Evolutionary conservation across 192 early-diverging fungal species (phyloP), one percentile per base, ranked within the genome.

Genomic region (Coemansia sp.): DNA sequence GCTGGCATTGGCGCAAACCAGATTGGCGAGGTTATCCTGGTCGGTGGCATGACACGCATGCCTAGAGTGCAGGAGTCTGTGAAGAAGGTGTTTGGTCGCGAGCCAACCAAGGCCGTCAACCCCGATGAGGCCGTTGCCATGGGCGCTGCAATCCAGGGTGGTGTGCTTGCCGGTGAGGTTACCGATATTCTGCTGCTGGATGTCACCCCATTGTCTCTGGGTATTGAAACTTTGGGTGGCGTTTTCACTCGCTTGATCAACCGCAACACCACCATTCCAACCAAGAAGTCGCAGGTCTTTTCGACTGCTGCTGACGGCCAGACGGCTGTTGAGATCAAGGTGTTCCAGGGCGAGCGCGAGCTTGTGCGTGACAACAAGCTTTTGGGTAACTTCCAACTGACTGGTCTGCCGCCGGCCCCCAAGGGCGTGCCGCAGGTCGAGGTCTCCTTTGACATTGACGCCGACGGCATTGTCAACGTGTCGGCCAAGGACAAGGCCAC

Each of bases 241-340:
- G 95, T 98, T 58, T 97, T 98, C 74, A 94, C 97, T 54, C 89
- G 94, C 54, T 84, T 98, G 34, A 98, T 98, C 83, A 93, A 88
- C 82, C 86, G 95, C 63, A 98, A 98, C 85, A 97, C 97, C 60
- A 97, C 95, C 25, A 97, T 98, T 64, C 97, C 97, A 25, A 98
- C 97, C 81, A 98, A 98, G 85, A 98, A 98, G 85, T 89, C 90
- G n/a, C 97, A 98, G 81, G 88, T 93, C 64, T 98, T 98, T 87
- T 97, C 97, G 68, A 98, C 97, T 41, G 95, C 97, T 9, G 94
- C 94, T 34, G 97, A 98, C 73, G 95, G 94, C 7, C 97, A 98
- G 80, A 97, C 95, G 34, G 93, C 94, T 60, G 95, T 98, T 61
- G 91, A 97, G 72, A 94, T 98, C 82, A 92, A 89, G 82, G 95